phyloP scores from a whole-genome alignment of 1,284 basidiomycete species.

The Heterobasidion irregulare region DNA sequence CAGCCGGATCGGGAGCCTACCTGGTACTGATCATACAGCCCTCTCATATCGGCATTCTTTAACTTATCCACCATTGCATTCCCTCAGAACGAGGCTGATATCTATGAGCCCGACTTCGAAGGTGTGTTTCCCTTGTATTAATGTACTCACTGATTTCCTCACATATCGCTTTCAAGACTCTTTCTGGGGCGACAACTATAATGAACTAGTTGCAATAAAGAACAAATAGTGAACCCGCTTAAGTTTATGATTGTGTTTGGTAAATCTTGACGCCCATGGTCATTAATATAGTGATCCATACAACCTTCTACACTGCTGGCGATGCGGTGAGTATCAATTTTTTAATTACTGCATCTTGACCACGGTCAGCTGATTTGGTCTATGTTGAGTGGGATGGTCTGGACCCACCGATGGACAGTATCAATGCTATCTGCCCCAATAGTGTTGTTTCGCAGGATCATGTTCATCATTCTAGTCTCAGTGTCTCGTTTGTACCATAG shows the following conservation, averaged over 20 bases:
- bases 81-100: not conserved
- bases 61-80: not conserved
- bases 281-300: not conserved
- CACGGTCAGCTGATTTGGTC: not conserved
- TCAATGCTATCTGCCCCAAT: not conserved
- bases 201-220: not conserved
- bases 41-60: not conserved
- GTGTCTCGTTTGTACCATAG: no score
- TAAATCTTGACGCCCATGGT: not conserved
- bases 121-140: not conserved
- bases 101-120: not conserved
- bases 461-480: not conserved
- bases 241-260: not conserved
- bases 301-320: not conserved
- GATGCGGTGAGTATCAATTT: not conserved
- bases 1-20: not conserved
- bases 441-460: not conserved
- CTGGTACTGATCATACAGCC: not conserved
- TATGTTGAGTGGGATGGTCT: not conserved
- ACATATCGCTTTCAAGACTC: not conserved
- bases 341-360: not conserved
- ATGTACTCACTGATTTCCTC: not conserved
- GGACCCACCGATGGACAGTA: not conserved
- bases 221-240: not conserved
- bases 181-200: not conserved